A percentile compares a stretch with the other conserved stretches of the same genome.
Evolutionary conservation across 1,284 basidiomycete species (phyloP).

Genomic region (Microbotryomycetes sp.): DNA sequence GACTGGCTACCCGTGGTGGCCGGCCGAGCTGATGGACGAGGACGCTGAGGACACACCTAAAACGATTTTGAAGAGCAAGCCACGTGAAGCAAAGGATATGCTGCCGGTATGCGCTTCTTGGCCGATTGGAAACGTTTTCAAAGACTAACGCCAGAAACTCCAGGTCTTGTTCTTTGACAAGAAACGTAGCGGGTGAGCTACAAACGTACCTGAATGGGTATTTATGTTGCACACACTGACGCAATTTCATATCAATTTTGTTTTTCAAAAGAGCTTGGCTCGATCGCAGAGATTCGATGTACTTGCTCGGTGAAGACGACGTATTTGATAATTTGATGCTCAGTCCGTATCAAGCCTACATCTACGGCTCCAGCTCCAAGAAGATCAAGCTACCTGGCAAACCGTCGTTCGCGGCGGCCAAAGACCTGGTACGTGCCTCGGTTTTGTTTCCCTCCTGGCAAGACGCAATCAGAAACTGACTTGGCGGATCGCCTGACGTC

Average conservation of each 20-base stretch:
- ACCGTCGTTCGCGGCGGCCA: no score
- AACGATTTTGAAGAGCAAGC: not conserved
- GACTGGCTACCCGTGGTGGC: conserved; percentile 42
- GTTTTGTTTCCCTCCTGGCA: no score
- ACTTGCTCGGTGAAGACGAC: conserved; percentile 11
- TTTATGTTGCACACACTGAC: no score
- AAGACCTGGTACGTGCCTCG: no score
- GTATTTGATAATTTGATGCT: conserved; percentile 8
- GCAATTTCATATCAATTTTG: no score
- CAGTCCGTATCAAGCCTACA: not conserved
- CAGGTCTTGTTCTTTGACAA: conserved; percentile 21
- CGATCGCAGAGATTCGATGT: not conserved
- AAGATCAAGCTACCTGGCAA: no score
- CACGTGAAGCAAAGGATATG: not conserved
- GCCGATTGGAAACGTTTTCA: not conserved
- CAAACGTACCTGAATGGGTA: not conserved
- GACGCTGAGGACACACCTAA: conserved; percentile 15
- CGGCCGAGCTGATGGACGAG: conserved; percentile 42
- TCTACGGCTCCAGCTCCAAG: no score
- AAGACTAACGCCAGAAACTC: not conserved
- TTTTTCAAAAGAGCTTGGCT: conserved; percentile 12
- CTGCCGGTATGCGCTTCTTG: not conserved
- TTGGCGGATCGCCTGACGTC: no score
- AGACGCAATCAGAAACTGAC: no score
- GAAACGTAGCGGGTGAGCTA: conserved; percentile 5